Conservation (phyloP, 179 eudicot genomes). For the Heliamphora pulchella region DNA sequence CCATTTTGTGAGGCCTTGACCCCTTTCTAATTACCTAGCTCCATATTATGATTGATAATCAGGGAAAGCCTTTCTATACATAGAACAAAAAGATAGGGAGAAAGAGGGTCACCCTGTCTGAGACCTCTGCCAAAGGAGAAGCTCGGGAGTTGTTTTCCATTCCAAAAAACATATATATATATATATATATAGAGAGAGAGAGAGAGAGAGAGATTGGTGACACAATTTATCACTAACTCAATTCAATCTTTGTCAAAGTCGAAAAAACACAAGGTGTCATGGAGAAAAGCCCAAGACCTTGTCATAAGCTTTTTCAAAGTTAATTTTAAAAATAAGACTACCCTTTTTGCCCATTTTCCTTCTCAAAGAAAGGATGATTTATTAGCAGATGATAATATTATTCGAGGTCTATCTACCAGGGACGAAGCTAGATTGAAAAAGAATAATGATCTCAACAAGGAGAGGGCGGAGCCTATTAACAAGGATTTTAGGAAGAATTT, state of each 20-base stretch:
- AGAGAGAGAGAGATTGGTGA: neutral
- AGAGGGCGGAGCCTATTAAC: neutral
- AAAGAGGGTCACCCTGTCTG: neutral
- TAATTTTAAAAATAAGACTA: too few species aligned
- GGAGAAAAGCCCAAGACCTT: neutral
- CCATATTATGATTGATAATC: neutral
- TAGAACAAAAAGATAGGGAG: neutral
- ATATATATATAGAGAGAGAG: too few species aligned
- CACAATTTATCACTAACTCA: neutral
- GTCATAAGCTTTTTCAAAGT: too few species aligned
- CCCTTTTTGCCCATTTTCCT: too few species aligned
- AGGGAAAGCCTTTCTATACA: neutral
- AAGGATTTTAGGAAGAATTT: neutral
- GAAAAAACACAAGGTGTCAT: neutral
- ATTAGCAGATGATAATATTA: too few species aligned
- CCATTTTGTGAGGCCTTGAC: neutral
- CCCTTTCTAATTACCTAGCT: neutral
- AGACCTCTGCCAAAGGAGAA: neutral
- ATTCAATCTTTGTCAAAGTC: neutral
- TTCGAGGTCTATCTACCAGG: neutral
- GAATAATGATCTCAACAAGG: neutral
- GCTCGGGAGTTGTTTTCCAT: neutral
- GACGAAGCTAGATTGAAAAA: neutral
- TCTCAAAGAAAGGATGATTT: too few species aligned
- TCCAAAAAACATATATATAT: too few species aligned